Evolutionary conservation across 2,329 filamentous ascomycete species (phyloP).

Genomic region (Knufia petricola): DNA sequence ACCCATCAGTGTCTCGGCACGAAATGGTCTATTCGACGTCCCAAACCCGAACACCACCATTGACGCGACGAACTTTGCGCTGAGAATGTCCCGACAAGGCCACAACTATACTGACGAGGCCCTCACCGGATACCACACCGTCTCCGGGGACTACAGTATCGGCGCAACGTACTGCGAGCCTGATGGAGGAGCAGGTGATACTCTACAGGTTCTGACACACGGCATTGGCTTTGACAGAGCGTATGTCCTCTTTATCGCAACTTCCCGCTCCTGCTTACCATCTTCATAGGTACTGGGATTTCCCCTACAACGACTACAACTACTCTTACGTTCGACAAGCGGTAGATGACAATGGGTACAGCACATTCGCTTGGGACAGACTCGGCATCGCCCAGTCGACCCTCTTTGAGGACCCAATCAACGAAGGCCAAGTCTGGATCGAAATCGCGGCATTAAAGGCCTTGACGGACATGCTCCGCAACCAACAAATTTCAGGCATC

Average conservation of each 20-base stretch:
- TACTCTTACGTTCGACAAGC: slow-evolving; percentile 54
- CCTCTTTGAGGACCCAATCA: slow-evolving; percentile 46
- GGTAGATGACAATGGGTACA: slow-evolving; percentile 46
- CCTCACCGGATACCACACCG: slow-evolving; percentile 41
- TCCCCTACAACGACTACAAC: slow-evolving; percentile 47
- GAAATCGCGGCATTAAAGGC: slow-evolving; percentile 49
- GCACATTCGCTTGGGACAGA: slow-evolving; percentile 53
- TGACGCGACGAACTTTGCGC: slow-evolving; percentile 48
- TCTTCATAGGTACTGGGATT: slow-evolving; percentile 49
- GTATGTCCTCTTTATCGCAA: not conserved
- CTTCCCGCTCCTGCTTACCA: slow-evolving; percentile 30
- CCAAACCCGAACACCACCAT: slow-evolving; percentile 42
- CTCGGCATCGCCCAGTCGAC: slow-evolving; percentile 51
- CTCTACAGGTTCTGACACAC: slow-evolving; percentile 33
- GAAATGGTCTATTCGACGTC: slow-evolving; percentile 46
- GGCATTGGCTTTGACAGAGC: slow-evolving; percentile 29
- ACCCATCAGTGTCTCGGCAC: slow-evolving; percentile 45
- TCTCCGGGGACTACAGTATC: slow-evolving; percentile 48
- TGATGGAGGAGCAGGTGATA: slow-evolving; percentile 27
- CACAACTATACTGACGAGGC: slow-evolving; percentile 39
- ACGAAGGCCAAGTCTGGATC: slow-evolving; percentile 49
- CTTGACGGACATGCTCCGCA: slow-evolving; percentile 43
- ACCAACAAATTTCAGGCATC: slow-evolving; percentile 36
- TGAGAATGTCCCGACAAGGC: slow-evolving; percentile 38
- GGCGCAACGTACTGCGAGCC: slow-evolving; percentile 54